Evolutionary conservation across 2,329 filamentous ascomycete species (phyloP).

Genomic region (Geosmithia flava): DNA sequence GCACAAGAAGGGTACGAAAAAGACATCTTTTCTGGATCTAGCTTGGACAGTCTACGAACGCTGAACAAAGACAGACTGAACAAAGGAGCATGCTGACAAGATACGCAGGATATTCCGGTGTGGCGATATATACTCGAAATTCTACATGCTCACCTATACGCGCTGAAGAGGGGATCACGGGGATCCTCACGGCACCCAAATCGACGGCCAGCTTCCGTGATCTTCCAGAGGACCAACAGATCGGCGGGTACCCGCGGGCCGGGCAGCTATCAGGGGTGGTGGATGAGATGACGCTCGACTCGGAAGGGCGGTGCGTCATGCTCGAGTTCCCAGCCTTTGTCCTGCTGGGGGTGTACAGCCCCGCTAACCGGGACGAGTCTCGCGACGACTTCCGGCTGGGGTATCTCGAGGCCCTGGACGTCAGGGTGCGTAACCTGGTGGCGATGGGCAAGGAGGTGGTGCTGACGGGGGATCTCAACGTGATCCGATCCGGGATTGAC

Average conservation of each 20-base stretch:
- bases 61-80: too few species aligned
- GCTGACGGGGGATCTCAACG: slow-evolving; percentile 81
- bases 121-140: slow-evolving; percentile 90
- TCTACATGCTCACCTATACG: slow-evolving; percentile 73
- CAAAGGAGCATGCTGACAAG: too few species aligned
- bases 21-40: slow-evolving; percentile 6
- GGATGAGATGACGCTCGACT: slow-evolving; percentile 66
- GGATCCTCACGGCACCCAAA: slow-evolving; percentile 62
- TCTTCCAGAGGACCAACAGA: slow-evolving; percentile 59
- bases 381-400: slow-evolving; percentile 71
- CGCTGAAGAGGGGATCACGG: slow-evolving; percentile 89
- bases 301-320: slow-evolving; percentile 82
- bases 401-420: slow-evolving; percentile 71
- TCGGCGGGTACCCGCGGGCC: slow-evolving; percentile 74
- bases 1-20: slow-evolving; percentile 68
- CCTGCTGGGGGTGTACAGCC: slow-evolving; percentile 82
- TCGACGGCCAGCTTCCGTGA: slow-evolving; percentile 61
- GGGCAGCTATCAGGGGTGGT: slow-evolving; percentile 52
- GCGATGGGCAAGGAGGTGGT: slow-evolving; percentile 74
- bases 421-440: slow-evolving; percentile 72
- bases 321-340: slow-evolving; percentile 94
- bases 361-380: slow-evolving; percentile 75
- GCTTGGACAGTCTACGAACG: not conserved
- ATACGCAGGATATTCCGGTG: slow-evolving; percentile 73
- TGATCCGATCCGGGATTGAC: slow-evolving; percentile 57